phyloP scores from a whole-genome alignment of 75 land plant genomes.

The Pinus tabuliformis region DNA sequence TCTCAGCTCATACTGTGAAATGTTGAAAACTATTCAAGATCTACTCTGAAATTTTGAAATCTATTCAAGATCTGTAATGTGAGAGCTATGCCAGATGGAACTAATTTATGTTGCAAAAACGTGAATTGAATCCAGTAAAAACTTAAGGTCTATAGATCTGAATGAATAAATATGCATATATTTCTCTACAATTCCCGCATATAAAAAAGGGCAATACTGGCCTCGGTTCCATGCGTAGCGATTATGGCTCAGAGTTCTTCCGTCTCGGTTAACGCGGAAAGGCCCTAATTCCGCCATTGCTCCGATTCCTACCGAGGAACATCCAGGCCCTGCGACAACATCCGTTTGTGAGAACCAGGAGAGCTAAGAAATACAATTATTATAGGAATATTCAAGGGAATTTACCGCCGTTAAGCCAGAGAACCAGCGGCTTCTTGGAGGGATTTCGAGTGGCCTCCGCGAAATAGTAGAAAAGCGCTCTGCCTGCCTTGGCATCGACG shows the following conservation, averaged over 20 bases:
- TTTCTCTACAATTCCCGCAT: not conserved
- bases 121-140: not conserved
- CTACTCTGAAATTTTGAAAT: no score
- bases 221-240: constrained; percentile 67
- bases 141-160: not conserved
- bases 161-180: not conserved
- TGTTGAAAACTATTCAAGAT: no score
- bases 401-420: constrained; percentile 64
- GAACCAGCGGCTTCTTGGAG: constrained; percentile 35
- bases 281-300: constrained; percentile 81
- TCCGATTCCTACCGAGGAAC: constrained; percentile 87
- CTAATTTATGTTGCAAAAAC: no score
- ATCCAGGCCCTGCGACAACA: no score
- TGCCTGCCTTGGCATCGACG: constrained; percentile 15
- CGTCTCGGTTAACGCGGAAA: constrained; percentile 57
- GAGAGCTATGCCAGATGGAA: no score
- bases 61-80: no score
- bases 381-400: not conserved
- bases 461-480: constrained; percentile 49
- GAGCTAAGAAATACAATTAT: not conserved
- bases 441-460: constrained; percentile 45
- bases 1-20: no score
- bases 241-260: constrained; percentile 58
- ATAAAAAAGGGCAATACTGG: constrained; percentile 11
- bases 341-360: not conserved